Base-by-base conservation (phyloP, 495 filamentous ascomycete genomes). In the Wilcoxina mikolae region DNA sequence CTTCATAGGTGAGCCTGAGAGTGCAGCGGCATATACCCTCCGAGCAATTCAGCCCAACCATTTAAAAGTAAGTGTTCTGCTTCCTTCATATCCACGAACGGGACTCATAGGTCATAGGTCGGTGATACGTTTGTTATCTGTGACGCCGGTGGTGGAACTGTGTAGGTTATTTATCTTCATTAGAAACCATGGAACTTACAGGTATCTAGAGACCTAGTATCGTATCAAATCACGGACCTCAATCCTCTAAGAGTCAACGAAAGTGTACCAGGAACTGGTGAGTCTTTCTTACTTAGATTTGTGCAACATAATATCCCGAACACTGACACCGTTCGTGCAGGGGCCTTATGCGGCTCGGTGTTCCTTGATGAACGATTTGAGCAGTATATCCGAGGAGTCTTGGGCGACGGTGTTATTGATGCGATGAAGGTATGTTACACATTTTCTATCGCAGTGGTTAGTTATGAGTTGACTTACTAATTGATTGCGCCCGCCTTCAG, bases 1-100 rank as follows among this genome's bases (percentile, higher is more conserved):
- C 60, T 77, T 86, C 62, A 81, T 87, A 31, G 81, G 77, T 38
- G 81, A 85, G 67, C 83, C 84, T 0, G 84, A 88, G 67, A 83
- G 82, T 2, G 84, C 83, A 0, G 84, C 84, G 0, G 76, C 85
- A 0, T 84, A 85, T 58, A 81, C 82, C 0, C 70, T 89, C 1
- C 76, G 79, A 47, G 76, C 76, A 4, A 80, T 79, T 56, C 76
- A 80, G 65, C 81, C 75, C n/a, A 84, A 78, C 56, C 71, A 72
- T 43, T 68, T 80, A 27, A 76, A 68, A 0, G 65, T 57, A 49
- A 18, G 56, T 38, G 3, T 24, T 17, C 15, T 3, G n/a, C 22
- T 20, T 18, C 23, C 11, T 24, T 24, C 23, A 10, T 1, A 17
- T 20, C 11, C 11, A 3, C 2, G 2, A 12, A 17, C 23, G 2